phyloP scores from a whole-genome alignment of 2,329 filamentous ascomycete genomes.

The Trichoderma afroharzianum region DNA sequence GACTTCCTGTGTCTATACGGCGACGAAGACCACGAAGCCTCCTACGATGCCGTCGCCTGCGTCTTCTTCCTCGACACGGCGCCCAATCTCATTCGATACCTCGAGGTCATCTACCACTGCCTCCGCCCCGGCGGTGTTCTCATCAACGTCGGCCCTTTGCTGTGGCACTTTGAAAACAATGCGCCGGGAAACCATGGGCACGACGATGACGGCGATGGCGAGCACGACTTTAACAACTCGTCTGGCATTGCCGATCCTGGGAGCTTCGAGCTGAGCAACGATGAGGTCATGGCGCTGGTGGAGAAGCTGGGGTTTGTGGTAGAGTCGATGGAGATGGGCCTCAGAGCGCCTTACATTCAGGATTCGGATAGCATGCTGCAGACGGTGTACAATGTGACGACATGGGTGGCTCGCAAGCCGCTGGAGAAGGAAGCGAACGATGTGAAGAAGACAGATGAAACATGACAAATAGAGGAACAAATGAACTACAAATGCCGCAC shows the following conservation, averaged over 20 bases:
- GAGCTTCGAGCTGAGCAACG: constrained; percentile 82
- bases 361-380: constrained; percentile 81
- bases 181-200: constrained; percentile 55
- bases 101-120: constrained; percentile 77
- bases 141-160: constrained; percentile 83
- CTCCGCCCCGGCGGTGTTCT: constrained; percentile 75
- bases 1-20: constrained; percentile 89
- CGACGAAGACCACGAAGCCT: constrained; percentile 54
- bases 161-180: constrained; percentile 93
- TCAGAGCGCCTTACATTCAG: constrained; percentile 82
- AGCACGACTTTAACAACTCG: constrained; percentile 46
- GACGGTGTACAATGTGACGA: constrained; percentile 73
- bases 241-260: constrained; percentile 83
- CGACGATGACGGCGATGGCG: constrained; percentile 48
- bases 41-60: constrained; percentile 79
- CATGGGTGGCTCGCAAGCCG: constrained; percentile 81
- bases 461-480: not conserved
- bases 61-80: constrained; percentile 98
- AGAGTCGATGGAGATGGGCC: constrained; percentile 55
- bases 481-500: not conserved
- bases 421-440: constrained; percentile 3
- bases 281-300: constrained; percentile 79
- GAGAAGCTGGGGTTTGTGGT: constrained; percentile 73
- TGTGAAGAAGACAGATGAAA: not conserved
- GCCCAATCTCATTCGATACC: constrained; percentile 85